Evolutionary conservation across 106 monocot genomes (phyloP).

Genomic region (Dendrobium chrysotoxum): DNA sequence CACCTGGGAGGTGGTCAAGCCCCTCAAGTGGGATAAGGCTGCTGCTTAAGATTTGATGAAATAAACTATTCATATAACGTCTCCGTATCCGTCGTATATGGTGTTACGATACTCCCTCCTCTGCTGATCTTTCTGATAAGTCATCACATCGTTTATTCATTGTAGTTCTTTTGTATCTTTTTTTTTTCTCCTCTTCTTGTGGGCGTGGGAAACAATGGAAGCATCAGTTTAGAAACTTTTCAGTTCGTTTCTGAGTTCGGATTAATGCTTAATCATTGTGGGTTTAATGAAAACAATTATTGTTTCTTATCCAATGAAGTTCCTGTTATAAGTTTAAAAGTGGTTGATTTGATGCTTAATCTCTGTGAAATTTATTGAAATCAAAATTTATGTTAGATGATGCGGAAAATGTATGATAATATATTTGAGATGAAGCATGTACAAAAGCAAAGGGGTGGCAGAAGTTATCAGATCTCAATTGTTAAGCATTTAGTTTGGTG

Average conservation of each 20-base stretch:
- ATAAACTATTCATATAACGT: not conserved
- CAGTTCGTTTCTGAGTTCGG: not conserved
- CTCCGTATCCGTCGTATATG: not conserved
- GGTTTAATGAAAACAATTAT: not conserved
- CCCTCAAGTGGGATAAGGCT: conserved; percentile 23
- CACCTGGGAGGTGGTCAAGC: conserved; percentile 26
- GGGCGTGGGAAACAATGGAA: not conserved
- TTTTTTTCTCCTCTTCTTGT: not conserved
- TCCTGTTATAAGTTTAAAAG: too few relatives aligned
- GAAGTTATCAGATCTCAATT: too few relatives aligned
- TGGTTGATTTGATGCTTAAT: not conserved
- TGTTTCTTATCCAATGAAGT: not conserved
- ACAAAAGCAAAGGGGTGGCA: too few relatives aligned
- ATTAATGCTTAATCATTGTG: not conserved
- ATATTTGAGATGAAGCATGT: too few relatives aligned
- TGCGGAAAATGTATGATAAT: too few relatives aligned
- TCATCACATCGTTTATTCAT: not conserved
- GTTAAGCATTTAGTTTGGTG: too few relatives aligned
- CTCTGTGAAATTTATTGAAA: not conserved
- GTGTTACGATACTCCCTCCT: not conserved
- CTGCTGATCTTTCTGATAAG: not conserved
- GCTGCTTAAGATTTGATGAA: conserved; percentile 8
- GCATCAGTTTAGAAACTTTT: not conserved
- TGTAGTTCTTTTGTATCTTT: not conserved
- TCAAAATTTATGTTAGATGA: not conserved